A percentile compares a stretch with the other conserved stretches of the same genome.
Evolutionary conservation across 208 protist genomes (phyloP).

Genomic region (Trypanosoma cruzi): DNA sequence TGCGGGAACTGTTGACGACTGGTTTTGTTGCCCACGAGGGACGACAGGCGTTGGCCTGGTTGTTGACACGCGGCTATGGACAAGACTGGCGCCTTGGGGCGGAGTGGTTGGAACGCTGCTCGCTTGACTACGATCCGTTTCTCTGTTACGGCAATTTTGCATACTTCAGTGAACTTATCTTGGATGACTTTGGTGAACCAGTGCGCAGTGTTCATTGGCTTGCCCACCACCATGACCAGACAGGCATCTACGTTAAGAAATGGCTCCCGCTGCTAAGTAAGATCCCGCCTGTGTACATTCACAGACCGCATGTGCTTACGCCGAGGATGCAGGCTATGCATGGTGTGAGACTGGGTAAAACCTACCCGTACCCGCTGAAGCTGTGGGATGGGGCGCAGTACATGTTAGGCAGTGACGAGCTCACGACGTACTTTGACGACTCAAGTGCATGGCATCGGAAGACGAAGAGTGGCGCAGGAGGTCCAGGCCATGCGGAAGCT

Average conservation of each 20-base stretch:
- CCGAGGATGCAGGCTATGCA: constrained; percentile 90
- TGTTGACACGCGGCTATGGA: constrained; percentile 78
- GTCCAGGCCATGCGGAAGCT: constrained; percentile 76
- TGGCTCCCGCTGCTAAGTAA: constrained; percentile 89
- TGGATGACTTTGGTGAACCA: constrained; percentile 83
- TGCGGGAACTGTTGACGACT: constrained; percentile 80
- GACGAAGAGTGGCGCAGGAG: constrained; percentile 27
- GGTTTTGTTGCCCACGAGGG: constrained; percentile 80
- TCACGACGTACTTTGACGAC: constrained; percentile 64
- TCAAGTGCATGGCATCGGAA: constrained; percentile 27
- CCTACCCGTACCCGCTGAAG: constrained; percentile 92
- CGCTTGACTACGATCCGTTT: constrained; percentile 89
- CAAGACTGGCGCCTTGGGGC: constrained; percentile 91
- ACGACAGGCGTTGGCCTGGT: constrained; percentile 82
- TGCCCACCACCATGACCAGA: constrained; percentile 88
- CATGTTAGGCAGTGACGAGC: constrained; percentile 36
- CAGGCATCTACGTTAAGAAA: constrained; percentile 90
- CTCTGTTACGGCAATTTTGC: constrained; percentile 89
- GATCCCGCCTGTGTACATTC: constrained; percentile 88
- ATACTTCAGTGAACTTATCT: constrained; percentile 76
- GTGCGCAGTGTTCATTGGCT: constrained; percentile 82
- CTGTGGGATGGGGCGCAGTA: constrained; percentile 86
- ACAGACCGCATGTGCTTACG: constrained; percentile 88
- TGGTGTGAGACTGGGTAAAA: constrained; percentile 69
- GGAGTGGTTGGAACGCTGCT: constrained; percentile 91